These are phyloP conservation scores for Coniosporium apollinis DNA, from an alignment of 495 filamentous ascomycete genomes.

Conservation along the genomic window DNA sequence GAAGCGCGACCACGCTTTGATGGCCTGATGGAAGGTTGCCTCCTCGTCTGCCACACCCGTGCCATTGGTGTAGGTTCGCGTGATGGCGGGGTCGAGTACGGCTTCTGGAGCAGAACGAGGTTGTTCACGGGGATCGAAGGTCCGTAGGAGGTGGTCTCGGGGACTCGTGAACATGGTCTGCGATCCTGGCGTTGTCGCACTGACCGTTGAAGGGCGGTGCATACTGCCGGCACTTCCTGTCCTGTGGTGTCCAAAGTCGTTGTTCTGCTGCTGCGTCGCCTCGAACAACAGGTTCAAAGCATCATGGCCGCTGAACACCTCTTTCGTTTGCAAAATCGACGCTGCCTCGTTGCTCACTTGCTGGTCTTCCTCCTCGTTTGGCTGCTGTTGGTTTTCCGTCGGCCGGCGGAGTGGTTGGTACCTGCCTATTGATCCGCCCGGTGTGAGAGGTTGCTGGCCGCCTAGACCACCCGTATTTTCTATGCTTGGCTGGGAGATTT, in stretches of 20 bases:
- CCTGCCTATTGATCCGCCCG: slow-evolving; percentile 42
- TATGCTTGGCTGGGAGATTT: slow-evolving; percentile 1
- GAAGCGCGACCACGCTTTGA: slow-evolving; percentile 76
- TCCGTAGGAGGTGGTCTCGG: no score
- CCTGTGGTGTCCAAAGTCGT: slow-evolving; percentile 28
- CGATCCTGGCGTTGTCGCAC: slow-evolving; percentile 12
- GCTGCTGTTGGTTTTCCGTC: slow-evolving; percentile 1
- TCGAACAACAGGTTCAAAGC: slow-evolving; percentile 54
- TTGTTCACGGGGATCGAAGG: no score
- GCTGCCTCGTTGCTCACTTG: slow-evolving; percentile 41
- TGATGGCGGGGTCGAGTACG: slow-evolving; percentile 13
- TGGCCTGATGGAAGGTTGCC: slow-evolving; percentile 27
- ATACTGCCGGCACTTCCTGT: slow-evolving; percentile 14
- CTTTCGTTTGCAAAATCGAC: slow-evolving; percentile 41
- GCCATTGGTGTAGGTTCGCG: slow-evolving; percentile 1
- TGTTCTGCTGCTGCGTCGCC: slow-evolving; percentile 33
- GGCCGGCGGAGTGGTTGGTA: slow-evolving; percentile 38
- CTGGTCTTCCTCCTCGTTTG: slow-evolving; percentile 24
- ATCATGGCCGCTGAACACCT: slow-evolving; percentile 53
- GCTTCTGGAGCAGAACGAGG: no score
- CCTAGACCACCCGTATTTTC: neutral
- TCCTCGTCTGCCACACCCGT: no score
- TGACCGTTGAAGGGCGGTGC: slow-evolving; percentile 8
- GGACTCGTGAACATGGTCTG: slow-evolving; percentile 16
- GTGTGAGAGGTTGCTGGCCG: slow-evolving; percentile 32